Evolutionary conservation across 2,329 filamentous ascomycete species (phyloP).

Genomic region (Xylariaceae sp.): DNA sequence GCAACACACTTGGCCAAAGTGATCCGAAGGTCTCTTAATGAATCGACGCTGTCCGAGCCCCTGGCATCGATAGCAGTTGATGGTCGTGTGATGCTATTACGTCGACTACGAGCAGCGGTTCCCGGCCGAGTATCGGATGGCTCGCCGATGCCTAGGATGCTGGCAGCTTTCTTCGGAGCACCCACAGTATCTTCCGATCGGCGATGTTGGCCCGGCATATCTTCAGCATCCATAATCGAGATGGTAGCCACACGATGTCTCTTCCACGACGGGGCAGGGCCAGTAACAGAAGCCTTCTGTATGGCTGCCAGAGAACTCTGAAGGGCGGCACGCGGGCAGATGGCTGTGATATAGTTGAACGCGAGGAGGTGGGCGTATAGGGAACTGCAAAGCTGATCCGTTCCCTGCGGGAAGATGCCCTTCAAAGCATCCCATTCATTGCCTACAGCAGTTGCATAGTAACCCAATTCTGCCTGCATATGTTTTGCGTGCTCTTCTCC

Average conservation of each 20-base stretch:
- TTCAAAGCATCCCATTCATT: slow-evolving; percentile 43
- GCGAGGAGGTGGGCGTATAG: slow-evolving; percentile 57
- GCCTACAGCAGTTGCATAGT: background rate
- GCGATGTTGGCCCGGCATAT: background rate
- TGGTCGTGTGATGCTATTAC: slow-evolving; percentile 3
- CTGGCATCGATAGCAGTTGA: slow-evolving; percentile 6
- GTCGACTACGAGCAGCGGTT: slow-evolving; percentile 15
- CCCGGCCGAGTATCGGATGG: slow-evolving; percentile 8
- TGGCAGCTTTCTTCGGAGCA: slow-evolving; percentile 44
- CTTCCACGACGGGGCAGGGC: slow-evolving; percentile 1
- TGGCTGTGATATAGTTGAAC: slow-evolving; percentile 51
- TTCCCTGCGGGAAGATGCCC: slow-evolving; percentile 49
- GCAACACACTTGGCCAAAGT: slow-evolving; percentile 50
- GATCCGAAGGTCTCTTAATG: slow-evolving; percentile 35
- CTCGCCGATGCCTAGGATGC: slow-evolving; percentile 43
- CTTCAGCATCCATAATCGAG: slow-evolving; percentile 4
- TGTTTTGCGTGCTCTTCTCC: background rate
- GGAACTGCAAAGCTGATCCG: slow-evolving; percentile 54
- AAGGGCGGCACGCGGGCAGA: slow-evolving; percentile 29
- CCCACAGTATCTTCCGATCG: slow-evolving; percentile 19
- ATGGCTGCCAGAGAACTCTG: background rate
- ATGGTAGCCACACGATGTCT: background rate
- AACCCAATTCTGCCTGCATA: background rate
- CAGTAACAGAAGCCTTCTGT: slow-evolving; percentile 5
- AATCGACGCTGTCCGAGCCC: background rate